Evolutionary conservation across 2,329 filamentous ascomycete species (phyloP), one percentile per base, ranked within the genome.

Genomic region (Trichoderma sp.): DNA sequence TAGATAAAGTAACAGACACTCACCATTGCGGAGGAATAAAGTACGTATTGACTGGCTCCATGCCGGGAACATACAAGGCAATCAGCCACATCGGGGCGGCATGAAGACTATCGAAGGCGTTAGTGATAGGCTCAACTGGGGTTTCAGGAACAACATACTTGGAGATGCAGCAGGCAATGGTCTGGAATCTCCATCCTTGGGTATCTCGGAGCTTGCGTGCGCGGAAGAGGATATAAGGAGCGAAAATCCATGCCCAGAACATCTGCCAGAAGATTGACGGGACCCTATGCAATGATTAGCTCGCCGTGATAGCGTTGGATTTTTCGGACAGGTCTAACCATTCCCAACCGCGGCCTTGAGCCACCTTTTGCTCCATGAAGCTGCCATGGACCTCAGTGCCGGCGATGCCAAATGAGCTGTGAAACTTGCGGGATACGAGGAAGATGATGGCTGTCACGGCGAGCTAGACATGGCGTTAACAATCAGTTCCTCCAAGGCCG

Each of bases 21-120:
- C 74, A 87, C 86, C 88, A 90, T 73, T 87, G 83, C 2, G 86
- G 84, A 57, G 88, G 86, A 15, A 86, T 77, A 68, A 81, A 88
- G 72, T 82, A 82, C 14, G 75, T 71, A 72, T 88, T 88, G 62
- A 88, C 74, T 0, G 75, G 71, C 2, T 74, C 77, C 78, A 88
- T 83, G 9, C 69, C 78, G 6, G 84, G 81, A 3, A 79, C 79
- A 65, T 84, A 81, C 15, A 86, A 76, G 63, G 85, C 88, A 26
- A 88, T 75, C 44, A 90, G 81, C 88, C 88, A 90, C 77, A 90
- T 82, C 0, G 88, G 88, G 9, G 87, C 85, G 24, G 87, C 87
- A 63, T 84, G 87, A 21, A 90, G 80, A 64, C 85, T 87, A 39
- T 54, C 6, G 6, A 24, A 6, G 10, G 15, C 5, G 48, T 57